Evolutionary conservation across 345 rosid genomes (phyloP).

Genomic region (Eutrema yunnanense): DNA sequence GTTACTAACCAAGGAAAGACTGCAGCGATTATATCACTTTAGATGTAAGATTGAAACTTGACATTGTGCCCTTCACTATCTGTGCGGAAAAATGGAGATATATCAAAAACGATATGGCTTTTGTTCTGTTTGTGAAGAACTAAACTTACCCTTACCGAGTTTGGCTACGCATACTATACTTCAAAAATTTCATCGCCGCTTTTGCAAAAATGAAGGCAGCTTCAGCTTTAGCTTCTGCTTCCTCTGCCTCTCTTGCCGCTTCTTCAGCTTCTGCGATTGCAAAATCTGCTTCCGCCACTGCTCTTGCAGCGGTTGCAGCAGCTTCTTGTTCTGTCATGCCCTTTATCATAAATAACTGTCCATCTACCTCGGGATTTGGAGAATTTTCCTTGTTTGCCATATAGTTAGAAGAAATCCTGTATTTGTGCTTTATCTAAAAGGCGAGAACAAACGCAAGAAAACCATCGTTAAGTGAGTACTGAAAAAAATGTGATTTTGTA

Average conservation of each 20-base stretch:
- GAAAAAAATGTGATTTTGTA: background rate
- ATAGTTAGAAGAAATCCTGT: constrained; percentile 41
- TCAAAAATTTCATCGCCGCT: constrained; percentile 58
- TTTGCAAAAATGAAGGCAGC: constrained; percentile 62
- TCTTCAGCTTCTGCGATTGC: constrained; percentile 86
- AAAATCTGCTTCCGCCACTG: constrained; percentile 84
- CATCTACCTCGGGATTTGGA: constrained; percentile 42
- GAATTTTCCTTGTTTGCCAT: constrained; percentile 46
- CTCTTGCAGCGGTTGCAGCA: constrained; percentile 83
- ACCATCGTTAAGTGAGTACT: background rate
- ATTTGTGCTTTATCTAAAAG: constrained; percentile 65
- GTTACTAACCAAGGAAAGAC: background rate
- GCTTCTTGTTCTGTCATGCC: constrained; percentile 81
- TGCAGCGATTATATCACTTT: background rate
- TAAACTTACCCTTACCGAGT: constrained; percentile 31
- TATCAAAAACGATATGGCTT: background rate
- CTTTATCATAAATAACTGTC: constrained; percentile 49
- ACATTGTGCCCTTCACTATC: constrained; percentile 3
- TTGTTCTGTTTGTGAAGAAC: background rate
- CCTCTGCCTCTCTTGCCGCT: constrained; percentile 79
- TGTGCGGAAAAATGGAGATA: background rate
- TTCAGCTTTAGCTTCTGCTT: constrained; percentile 85
- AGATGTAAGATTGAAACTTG: background rate
- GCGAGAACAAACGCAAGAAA: background rate
- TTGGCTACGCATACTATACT: constrained; percentile 28